Evolutionary conservation across 352 stramenopile genomes (phyloP), one percentile per base, ranked within the genome.

Genomic region (Globisporangium megalacanthum): DNA sequence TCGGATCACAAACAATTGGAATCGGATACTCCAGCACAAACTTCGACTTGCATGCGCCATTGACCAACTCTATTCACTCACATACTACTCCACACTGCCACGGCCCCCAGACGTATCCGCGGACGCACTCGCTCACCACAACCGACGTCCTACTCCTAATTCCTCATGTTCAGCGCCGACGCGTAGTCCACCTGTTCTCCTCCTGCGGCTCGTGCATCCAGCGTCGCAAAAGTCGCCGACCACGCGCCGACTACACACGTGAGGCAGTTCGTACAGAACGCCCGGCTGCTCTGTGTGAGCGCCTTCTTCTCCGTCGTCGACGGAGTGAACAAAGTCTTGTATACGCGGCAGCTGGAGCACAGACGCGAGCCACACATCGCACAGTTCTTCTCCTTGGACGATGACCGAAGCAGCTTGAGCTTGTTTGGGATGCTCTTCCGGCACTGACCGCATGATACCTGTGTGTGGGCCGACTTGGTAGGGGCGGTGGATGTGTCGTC

Each of bases 251-350:
- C 36, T 6, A 46, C 52, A 57, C 45, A 57, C 59, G 47, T 57
- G 60, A 79, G 49, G 49, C 72, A 78, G 37, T 58, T 56, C 15
- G 62, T 51, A 48, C n/a, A n/a, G n/a, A n/a, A n/a, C n/a, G n/a
- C n/a, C n/a, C n/a, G n/a, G n/a, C n/a, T n/a, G n/a, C n/a, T n/a
- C n/a, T n/a, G n/a, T n/a, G n/a, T n/a, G n/a, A n/a, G n/a, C n/a
- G n/a, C n/a, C n/a, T n/a, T n/a, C n/a, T n/a, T n/a, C n/a, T n/a
- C n/a, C n/a, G n/a, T n/a, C n/a, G n/a, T n/a, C n/a, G n/a, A n/a
- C n/a, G n/a, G n/a, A n/a, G n/a, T n/a, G n/a, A n/a, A n/a, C n/a
- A n/a, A n/a, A n/a, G n/a, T n/a, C n/a, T n/a, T n/a, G n/a, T n/a
- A n/a, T n/a, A n/a, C n/a, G n/a, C n/a, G n/a, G n/a, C n/a, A n/a